Base-by-base conservation (phyloP, 225 moss, liverwort and hornwort species). In the Physcomitrellopsis africana region DNA sequence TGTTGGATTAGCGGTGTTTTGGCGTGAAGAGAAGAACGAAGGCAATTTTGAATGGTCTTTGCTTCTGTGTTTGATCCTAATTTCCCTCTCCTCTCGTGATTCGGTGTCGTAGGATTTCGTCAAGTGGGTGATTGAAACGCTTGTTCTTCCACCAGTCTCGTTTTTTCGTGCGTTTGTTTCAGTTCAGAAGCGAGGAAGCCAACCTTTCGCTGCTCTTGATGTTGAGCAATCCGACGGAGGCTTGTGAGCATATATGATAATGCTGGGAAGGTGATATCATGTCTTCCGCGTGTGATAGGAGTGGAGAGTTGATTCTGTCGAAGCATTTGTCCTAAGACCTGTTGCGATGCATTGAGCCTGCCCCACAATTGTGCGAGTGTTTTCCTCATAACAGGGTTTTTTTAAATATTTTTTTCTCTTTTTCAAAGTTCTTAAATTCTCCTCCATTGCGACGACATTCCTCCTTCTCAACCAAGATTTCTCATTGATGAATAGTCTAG, bases 231-330 rank as follows among this genome's bases (percentile, higher is more conserved):
- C 22, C 3, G 27, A 3, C 13, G 10, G 44, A 52, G 52, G 11
- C 56, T 73, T 8, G 77, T 24, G 48, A 10, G 70, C 47, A 66
- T 67, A 49, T 17, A 15, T 61, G 53, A 32, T 71, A 64, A 76
- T 80, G 63, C 51, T 43, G 22, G 72, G 15, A 3, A 57, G 51
- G 68, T 76, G 59, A 76, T n/a, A 69, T 15, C 10, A 80, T 82
- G 80, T 80, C 70, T 11, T 18, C 59, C 43, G 49, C 72, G 10
- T 19, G 72, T 63, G 51, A 68, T 58, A 44, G 71, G 74, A 74
- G 67, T 68, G 57, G 63, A 37, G 61, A 71, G 42, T 57, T 24
- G 63, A 17, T 18, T 0, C 3, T 72, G 57, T 37, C 37, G 51
- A 67, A 51, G 32, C 11, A 63, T 45, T 13, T 16, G 51, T 13